Evolutionary conservation across 2,329 filamentous ascomycete genomes (phyloP), one percentile per base, ranked within the genome.

Genomic region (Cladorrhinum sp.): DNA sequence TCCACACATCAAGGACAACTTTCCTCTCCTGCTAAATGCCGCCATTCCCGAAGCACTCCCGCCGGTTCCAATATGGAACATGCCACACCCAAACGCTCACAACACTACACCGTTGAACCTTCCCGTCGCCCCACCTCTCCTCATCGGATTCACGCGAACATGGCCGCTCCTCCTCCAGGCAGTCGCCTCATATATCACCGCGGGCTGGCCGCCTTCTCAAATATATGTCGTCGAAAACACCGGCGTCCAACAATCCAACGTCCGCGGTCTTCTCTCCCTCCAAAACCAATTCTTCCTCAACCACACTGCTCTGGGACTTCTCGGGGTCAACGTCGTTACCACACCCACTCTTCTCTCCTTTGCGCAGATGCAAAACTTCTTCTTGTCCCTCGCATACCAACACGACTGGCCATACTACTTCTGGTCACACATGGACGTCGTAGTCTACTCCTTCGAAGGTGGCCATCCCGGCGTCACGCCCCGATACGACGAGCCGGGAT

Each of bases 191-290:
- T 86, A 86, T 69, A 80, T 86, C 64, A 80, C 82, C 0, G 80
- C 82, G 2, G 84, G 83, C 54, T 86, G 83, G 83, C 84, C 83
- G 1, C 71, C 81, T 0, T 74, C 74, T 20, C 78, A 85, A 64
- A 85, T 86, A 62, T 81, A 82, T 63, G 79, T 86, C 1, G 72
- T 86, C 26, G 84, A 86, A 67, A 86, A 86, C 71, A 86, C 80
- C 4, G 83, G 83, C 5, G 79, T 79, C 14, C 81, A 84, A 68
- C 73, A 80, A 58, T 78, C 80, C 54, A 86, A 86, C 67, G 68
- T 73, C n/a, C 71, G 74, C 8, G 77, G 76, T 2, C 72, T 74
- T 33, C 74, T 86, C 2, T 76, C 76, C 0, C 73, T 82, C 0
- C 79, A 85, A 63, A 84, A 86, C 62, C 83, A 81, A 0, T 84